Percentiles rank a stretch among this genome's conserved stretches.
These are phyloP conservation scores for Rhynchosporium secalis DNA, from an alignment of 2,329 filamentous ascomycete genomes.

Conservation along the genomic window DNA sequence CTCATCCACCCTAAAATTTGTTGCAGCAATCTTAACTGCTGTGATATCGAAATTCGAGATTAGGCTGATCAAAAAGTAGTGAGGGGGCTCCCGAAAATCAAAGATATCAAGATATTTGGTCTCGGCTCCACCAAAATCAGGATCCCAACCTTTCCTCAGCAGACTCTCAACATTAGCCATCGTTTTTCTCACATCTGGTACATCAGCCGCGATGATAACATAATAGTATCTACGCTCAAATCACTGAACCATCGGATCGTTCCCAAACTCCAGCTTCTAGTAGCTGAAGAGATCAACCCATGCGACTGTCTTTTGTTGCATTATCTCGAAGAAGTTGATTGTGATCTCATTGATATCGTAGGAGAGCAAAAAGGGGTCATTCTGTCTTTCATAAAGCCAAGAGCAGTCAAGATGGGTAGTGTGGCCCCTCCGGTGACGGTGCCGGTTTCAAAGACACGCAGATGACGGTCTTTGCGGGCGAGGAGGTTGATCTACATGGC, in stretches of 20 bases:
- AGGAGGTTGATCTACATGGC: constrained; percentile 11
- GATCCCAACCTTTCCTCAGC: not conserved
- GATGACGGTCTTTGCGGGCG: not conserved
- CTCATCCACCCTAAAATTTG: constrained; percentile 11
- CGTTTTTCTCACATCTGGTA: not conserved
- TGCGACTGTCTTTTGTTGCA: not conserved
- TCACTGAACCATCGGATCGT: not conserved
- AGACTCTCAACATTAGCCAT: not conserved
- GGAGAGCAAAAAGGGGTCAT: not conserved
- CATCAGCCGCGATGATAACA: constrained; percentile 1
- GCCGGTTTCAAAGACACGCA: not conserved
- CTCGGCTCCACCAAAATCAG: constrained; percentile 10
- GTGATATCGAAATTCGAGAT: not conserved
- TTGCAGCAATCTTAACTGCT: not conserved
- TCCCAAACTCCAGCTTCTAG: constrained; percentile 3
- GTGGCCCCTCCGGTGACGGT: constrained; percentile 12
- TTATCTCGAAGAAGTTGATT: not conserved
- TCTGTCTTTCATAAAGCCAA: not conserved
- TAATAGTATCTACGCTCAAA: not conserved
- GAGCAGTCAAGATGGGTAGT: not conserved
- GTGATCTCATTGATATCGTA: constrained; percentile 4
- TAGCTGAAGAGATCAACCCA: not conserved
- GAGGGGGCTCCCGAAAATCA: constrained; percentile 2
- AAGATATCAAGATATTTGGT: constrained; percentile 13
- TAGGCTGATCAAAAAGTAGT: not conserved